phyloP scores from a whole-genome alignment of 2,329 filamentous ascomycete genomes.

The Lasiodiplodia hormozganensis region DNA sequence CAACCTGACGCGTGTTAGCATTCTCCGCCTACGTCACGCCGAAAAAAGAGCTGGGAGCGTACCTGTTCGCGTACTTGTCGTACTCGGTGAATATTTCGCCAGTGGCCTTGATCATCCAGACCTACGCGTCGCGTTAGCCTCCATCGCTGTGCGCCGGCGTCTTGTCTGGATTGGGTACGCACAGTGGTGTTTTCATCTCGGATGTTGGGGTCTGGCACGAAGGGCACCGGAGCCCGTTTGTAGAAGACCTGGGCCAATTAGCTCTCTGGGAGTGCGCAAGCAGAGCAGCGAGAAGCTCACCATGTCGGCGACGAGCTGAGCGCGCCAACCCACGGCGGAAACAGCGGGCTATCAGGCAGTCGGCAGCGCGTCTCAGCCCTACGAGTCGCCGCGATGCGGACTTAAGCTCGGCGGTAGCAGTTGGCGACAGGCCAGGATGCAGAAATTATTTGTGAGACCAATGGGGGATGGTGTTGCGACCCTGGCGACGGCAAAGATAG shows the following conservation, averaged over 20 bases:
- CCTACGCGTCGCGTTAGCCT: constrained; percentile 59
- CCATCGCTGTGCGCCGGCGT: constrained; percentile 8
- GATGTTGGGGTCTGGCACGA: constrained; percentile 73
- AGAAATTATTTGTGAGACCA: background rate
- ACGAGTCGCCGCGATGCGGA: constrained; percentile 27
- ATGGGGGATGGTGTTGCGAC: constrained; percentile 12
- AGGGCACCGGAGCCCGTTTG: constrained; percentile 93
- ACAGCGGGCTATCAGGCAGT: constrained; percentile 15
- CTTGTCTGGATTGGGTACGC: constrained; percentile 43
- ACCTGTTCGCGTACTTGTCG: constrained; percentile 86
- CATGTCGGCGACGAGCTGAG: constrained; percentile 39
- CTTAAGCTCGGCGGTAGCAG: constrained; percentile 27
- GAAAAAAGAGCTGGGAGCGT: constrained; percentile 45
- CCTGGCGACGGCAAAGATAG: constrained; percentile 18
- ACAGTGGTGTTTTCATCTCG: constrained; percentile 87
- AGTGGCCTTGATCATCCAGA: constrained; percentile 91
- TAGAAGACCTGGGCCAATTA: constrained; percentile 76
- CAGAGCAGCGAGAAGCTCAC: constrained; percentile 34
- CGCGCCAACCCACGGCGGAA: constrained; percentile 12
- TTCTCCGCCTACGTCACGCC: constrained; percentile 21
- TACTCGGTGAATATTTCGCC: constrained; percentile 90
- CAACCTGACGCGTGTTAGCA: constrained; percentile 62
- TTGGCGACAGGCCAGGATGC: constrained; percentile 1
- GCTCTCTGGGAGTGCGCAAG: constrained; percentile 26
- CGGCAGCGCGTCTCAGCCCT: constrained; percentile 27